Conservation (phyloP, 83 land plant species). For the Larix sibirica region DNA sequence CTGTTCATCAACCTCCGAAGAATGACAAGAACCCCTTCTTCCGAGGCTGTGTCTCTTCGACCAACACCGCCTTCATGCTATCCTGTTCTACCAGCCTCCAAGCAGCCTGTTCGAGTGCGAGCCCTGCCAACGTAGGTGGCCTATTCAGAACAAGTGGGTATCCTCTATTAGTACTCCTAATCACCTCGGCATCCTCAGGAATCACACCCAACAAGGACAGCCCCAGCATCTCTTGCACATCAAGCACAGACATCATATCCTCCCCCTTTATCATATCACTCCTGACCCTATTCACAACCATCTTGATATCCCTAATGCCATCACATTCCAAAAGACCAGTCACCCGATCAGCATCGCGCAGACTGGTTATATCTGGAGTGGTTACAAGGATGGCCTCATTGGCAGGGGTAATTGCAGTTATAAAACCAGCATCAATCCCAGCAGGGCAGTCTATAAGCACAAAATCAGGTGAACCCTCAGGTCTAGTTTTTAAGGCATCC, state of each 20-base stretch:
- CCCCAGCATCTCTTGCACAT: conserved; percentile 98
- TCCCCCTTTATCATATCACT: conserved; percentile 93
- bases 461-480: conserved; percentile 82
- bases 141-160: conserved; percentile 87
- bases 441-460: conserved; percentile 97
- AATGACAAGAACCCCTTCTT: conserved; percentile 85
- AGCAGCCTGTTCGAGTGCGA: conserved; percentile 97
- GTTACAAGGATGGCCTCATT: conserved; percentile 94
- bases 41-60: conserved; percentile 79
- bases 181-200: conserved; percentile 97
- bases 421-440: conserved; percentile 96
- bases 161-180: conserved; percentile 91
- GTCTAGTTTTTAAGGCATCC: conserved; percentile 73
- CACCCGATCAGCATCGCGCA: conserved; percentile 94
- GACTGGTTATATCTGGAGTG: conserved; percentile 91
- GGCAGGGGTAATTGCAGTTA: conserved; percentile 98
- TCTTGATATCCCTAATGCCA: conserved; percentile 93
- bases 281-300: conserved; percentile 93
- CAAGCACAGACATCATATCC: conserved; percentile 98
- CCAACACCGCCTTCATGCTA: conserved; percentile 92
- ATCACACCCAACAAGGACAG: conserved; percentile 87
- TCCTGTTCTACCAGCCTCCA: conserved; percentile 98
- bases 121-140: conserved; percentile 91
- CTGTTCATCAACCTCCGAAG: conserved; percentile 59
- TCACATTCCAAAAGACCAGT: conserved; percentile 94